Evolutionary conservation across 2,329 filamentous ascomycete species (phyloP), one percentile per base, ranked within the genome.

Genomic region (Acrodontium crateriforme): DNA sequence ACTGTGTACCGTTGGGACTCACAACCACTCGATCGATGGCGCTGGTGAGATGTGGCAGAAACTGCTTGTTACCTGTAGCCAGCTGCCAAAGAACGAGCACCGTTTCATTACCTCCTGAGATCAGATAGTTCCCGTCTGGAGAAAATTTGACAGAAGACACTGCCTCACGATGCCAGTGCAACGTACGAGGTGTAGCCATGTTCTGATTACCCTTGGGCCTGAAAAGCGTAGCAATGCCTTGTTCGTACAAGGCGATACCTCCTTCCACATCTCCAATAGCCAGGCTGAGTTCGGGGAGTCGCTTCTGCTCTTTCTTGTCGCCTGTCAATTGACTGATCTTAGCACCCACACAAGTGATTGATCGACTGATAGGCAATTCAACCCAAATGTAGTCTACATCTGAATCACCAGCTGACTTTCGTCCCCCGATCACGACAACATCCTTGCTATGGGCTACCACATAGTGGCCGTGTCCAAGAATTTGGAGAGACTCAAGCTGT

Each of bases 81-180:
- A 94, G 63, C 55, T 98, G 89, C 85, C 85, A 95, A 17, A 94
- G 62, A 6, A 93, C 81, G 22, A 98, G 63, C 12, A 83, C 79
- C 6, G 83, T 85, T 56, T 98, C 89, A 13, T 74, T 73, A 17
- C 89, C 89, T 47, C 89, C 89, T 31, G 89, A 95, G 28, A 98
- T 76, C 34, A 98, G 59, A 53, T 98, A 98, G 49, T 93, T 84
- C 82, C 87, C 85, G 64, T 98, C 89, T 41, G 66, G 65, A 9
- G 89, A 94, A 80, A 85, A 95, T 54, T 89, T 92, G 32, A 93
- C 65, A 7, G 81, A 69, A 43, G 79, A 76, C 6, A 94, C 84
- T 26, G 77, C 71, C 42, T 76, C 74, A 43, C 84, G 71, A 54
- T 98, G 89, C 89, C 89, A 98, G 53, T 95, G 89, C 29, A 85